Evolutionary conservation across 306 rosid genomes (phyloP).

Genomic region (Sesbania bispinosa): DNA sequence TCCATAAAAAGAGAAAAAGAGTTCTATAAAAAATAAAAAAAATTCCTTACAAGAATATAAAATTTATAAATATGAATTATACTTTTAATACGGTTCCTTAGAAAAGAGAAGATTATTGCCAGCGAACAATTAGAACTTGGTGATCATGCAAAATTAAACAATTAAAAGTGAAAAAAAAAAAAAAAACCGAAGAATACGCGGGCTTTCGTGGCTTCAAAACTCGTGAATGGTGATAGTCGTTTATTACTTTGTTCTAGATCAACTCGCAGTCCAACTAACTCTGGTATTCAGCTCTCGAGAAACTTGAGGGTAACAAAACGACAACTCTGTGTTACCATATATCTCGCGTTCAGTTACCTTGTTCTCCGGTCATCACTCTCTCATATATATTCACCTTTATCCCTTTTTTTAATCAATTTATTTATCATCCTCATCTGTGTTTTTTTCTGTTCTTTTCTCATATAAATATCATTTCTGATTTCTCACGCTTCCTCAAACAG

Average conservation of each 20-base stretch:
- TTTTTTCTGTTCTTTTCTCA: neutral
- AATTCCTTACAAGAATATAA: too few relatives aligned
- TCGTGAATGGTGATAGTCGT: neutral
- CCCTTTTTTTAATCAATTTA: neutral
- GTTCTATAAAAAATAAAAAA: too few relatives aligned
- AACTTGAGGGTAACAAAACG: neutral
- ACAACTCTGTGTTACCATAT: neutral
- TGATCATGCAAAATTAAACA: too few relatives aligned
- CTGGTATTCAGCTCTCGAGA: neutral
- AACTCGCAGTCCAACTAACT: neutral
- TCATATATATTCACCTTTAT: neutral
- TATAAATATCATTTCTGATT: neutral
- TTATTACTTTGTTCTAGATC: neutral
- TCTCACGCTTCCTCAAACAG: neutral
- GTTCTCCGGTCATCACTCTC: neutral
- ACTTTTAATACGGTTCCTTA: too few relatives aligned
- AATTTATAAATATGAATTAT: too few relatives aligned
- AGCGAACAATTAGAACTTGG: too few relatives aligned
- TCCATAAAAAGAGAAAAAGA: too few relatives aligned
- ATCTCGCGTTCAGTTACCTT: neutral
- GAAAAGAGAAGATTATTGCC: too few relatives aligned
- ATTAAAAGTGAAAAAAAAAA: neutral
- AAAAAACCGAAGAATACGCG: conserved; percentile 7
- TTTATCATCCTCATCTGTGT: neutral
- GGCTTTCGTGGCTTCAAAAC: conserved; percentile 11